These are phyloP conservation scores for Schizochytrium sp. DNA, from an alignment of 108 stramenopile genomes.

Conservation along the genomic window DNA sequence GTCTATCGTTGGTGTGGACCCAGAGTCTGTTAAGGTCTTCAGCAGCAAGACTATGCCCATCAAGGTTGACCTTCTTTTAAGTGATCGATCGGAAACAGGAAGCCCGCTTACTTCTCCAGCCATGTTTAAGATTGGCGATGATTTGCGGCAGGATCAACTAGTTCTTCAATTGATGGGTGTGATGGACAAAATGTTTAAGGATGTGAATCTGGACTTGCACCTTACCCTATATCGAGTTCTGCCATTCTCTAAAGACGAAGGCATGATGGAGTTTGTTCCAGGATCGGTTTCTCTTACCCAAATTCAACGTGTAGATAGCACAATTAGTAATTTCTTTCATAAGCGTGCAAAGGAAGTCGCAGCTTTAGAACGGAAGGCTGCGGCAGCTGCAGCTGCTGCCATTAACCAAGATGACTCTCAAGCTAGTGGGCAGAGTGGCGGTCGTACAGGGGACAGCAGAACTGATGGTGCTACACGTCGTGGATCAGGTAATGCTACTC, in stretches of 20 bases:
- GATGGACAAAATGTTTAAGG: conserved; percentile 95
- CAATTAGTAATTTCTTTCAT: not conserved
- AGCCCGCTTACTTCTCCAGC: not conserved
- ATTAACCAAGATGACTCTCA: too few species aligned
- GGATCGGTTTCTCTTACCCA: conserved; percentile 88
- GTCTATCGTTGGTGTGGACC: conserved; percentile 15
- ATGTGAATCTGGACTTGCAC: conserved; percentile 92
- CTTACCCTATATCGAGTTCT: conserved; percentile 84
- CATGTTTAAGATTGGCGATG: conserved; percentile 98
- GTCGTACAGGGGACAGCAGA: not conserved
- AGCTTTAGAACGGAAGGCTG: conserved; percentile 77
- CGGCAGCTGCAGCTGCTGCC: not conserved
- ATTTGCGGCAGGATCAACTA: conserved; percentile 98
- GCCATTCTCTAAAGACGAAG: conserved; percentile 76
- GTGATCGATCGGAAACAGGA: not conserved
- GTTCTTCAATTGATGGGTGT: conserved; percentile 93
- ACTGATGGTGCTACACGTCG: conserved; percentile 27
- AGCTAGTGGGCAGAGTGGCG: not conserved
- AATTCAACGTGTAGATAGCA: conserved; percentile 75
- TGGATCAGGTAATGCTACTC: too few species aligned
- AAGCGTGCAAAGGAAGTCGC: conserved; percentile 26
- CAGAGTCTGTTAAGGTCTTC: conserved; percentile 59
- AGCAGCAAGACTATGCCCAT: conserved; percentile 61
- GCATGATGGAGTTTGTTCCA: conserved; percentile 96
- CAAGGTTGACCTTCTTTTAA: not conserved